Evolutionary conservation across 495 filamentous ascomycete genomes (phyloP).

Genomic region (Hypoxylon lenormandii): DNA sequence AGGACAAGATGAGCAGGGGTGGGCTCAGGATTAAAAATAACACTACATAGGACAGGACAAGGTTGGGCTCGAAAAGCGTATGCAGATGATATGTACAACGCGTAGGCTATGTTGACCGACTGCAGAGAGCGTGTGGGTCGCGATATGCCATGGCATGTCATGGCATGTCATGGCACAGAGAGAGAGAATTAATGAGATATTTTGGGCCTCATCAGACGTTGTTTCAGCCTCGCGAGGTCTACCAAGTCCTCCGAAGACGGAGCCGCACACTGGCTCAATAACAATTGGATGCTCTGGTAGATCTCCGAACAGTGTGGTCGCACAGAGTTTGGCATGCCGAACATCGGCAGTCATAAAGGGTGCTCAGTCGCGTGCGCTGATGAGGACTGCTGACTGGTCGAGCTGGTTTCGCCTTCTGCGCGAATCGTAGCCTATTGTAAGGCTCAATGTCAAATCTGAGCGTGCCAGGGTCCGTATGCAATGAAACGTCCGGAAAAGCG

Average conservation of each 20-base stretch:
- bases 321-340: constrained; percentile 27
- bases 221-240: constrained; percentile 35
- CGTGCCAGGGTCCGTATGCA: constrained; percentile 41
- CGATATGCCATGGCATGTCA: constrained; percentile 5
- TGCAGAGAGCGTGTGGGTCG: constrained; percentile 27
- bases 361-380: constrained; percentile 34
- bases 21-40: constrained; percentile 14
- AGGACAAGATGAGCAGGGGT: constrained; percentile 4
- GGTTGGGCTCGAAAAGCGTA: constrained; percentile 27
- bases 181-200: constrained; percentile 10
- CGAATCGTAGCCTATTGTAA: constrained; percentile 35
- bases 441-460: constrained; percentile 37
- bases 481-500: constrained; percentile 46
- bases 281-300: constrained; percentile 8
- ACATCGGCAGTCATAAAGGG: constrained; percentile 30
- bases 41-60: constrained; percentile 19
- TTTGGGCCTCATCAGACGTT: constrained; percentile 31
- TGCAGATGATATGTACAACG: constrained; percentile 26
- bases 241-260: constrained; percentile 36
- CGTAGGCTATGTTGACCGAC: constrained; percentile 32
- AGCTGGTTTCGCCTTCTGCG: constrained; percentile 20
- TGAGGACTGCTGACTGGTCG: constrained; percentile 22
- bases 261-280: constrained; percentile 15
- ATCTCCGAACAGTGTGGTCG: constrained; percentile 1
- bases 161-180: not conserved